phyloP scores from a whole-genome alignment of 495 filamentous ascomycete species.

The Aspergillus incahuasiensis region DNA sequence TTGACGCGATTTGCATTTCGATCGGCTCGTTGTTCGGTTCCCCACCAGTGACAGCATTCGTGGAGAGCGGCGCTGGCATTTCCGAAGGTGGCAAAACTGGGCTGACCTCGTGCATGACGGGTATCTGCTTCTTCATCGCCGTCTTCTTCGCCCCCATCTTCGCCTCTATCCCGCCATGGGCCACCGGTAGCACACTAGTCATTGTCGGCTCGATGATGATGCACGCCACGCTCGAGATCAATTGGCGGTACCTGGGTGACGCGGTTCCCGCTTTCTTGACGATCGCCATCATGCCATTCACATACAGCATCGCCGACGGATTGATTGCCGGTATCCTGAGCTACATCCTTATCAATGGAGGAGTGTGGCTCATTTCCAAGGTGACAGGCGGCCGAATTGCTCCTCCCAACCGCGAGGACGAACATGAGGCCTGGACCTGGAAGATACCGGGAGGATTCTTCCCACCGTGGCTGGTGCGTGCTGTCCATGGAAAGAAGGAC shows the following conservation, averaged over 20 bases:
- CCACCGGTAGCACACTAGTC: constrained; percentile 75
- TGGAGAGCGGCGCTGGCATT: constrained; percentile 80
- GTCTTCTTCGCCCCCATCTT: constrained; percentile 87
- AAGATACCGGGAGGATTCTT: constrained; percentile 61
- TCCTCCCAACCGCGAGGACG: constrained; percentile 59
- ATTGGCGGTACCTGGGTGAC: constrained; percentile 77
- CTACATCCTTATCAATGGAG: constrained; percentile 64
- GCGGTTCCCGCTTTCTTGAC: constrained; percentile 76
- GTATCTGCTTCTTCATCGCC: constrained; percentile 77
- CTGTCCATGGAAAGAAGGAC: constrained; percentile 58
- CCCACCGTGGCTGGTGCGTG: constrained; percentile 62
- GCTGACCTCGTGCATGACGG: constrained; percentile 71
- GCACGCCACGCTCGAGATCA: constrained; percentile 68
- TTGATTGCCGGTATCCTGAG: constrained; percentile 73
- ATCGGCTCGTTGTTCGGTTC: constrained; percentile 71
- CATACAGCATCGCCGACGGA: constrained; percentile 75
- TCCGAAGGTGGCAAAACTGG: constrained; percentile 78
- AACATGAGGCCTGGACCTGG: constrained; percentile 72
- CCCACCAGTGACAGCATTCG: constrained; percentile 75
- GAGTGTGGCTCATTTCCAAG: constrained; percentile 61
- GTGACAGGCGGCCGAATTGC: constrained; percentile 61
- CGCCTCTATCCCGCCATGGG: constrained; percentile 79
- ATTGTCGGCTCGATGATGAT: constrained; percentile 81
- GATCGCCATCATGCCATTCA: constrained; percentile 81
- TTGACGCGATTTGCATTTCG: constrained; percentile 71